These are phyloP conservation scores for Clarireedia sp. DNA, from an alignment of 2,329 filamentous ascomycete genomes.

Conservation along the genomic window DNA sequence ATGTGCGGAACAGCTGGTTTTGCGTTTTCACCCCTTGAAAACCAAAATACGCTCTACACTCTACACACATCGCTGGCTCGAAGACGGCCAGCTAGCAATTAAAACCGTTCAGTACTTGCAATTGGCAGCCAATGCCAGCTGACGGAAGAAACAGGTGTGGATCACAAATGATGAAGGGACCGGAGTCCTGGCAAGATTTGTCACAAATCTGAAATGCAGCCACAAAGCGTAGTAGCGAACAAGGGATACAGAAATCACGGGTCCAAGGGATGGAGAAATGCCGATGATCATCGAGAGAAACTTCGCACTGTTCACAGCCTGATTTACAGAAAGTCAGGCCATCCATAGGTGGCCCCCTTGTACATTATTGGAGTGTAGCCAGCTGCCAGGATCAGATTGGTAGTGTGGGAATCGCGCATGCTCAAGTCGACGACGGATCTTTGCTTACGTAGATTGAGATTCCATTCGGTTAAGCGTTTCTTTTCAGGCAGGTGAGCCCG, in stretches of 20 bases:
- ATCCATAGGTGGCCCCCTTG: conserved; percentile 6
- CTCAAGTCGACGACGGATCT: neutral
- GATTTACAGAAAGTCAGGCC: conserved; percentile 6
- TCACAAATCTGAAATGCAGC: conserved; percentile 1
- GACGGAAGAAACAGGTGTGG: too few species aligned
- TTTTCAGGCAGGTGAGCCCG: neutral
- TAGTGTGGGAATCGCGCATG: conserved; percentile 4
- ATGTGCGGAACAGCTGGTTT: neutral
- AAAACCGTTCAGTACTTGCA: too few species aligned
- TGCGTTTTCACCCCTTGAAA: conserved; percentile 1
- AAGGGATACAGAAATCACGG: conserved; percentile 1
- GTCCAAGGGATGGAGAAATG: neutral
- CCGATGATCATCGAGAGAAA: neutral
- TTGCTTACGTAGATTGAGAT: conserved; percentile 2
- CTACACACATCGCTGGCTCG: too few species aligned
- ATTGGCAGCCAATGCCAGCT: too few species aligned
- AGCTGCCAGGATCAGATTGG: neutral
- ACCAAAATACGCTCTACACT: neutral
- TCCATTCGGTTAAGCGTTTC: neutral
- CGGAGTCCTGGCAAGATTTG: too few species aligned
- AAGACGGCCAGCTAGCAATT: too few species aligned
- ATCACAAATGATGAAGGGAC: too few species aligned
- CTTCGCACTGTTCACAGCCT: neutral
- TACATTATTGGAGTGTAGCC: neutral
- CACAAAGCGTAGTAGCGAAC: neutral